Evolutionary conservation across 140 eudicot genomes (phyloP).

Genomic region (Flaveria floridana): DNA sequence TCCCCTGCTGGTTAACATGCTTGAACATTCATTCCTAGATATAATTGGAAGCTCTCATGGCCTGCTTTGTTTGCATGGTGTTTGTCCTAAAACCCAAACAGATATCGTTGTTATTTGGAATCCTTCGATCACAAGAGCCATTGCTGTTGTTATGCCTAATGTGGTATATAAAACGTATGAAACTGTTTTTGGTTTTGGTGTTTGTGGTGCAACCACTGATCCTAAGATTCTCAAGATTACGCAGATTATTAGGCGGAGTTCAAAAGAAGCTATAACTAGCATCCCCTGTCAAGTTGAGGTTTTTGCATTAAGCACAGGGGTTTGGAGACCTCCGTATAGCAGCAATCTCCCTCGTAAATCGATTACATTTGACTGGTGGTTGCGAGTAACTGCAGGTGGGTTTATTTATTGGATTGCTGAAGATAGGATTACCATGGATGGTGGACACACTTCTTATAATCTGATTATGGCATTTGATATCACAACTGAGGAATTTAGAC

Average conservation of each 20-base stretch:
- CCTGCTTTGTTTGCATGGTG: constrained; percentile 17
- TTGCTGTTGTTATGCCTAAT: constrained; percentile 3
- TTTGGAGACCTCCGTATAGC: not conserved
- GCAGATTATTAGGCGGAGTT: not conserved
- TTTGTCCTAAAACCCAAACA: not conserved
- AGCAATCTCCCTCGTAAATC: constrained; percentile 15
- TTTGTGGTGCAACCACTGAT: constrained; percentile 15
- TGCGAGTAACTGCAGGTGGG: not conserved
- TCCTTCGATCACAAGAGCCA: constrained; percentile 9
- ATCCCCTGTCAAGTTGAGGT: constrained; percentile 8
- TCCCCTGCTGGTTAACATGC: not conserved
- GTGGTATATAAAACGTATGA: not conserved
- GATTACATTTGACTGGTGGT: not conserved
- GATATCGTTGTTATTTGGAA: constrained; percentile 12
- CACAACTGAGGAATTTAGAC: not conserved
- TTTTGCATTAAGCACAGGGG: constrained; percentile 7
- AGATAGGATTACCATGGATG: not conserved
- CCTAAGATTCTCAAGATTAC: constrained; percentile 14
- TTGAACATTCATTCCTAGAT: not conserved
- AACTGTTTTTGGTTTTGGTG: constrained; percentile 5
- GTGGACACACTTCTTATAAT: not conserved
- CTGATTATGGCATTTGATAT: constrained; percentile 17
- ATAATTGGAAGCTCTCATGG: constrained; percentile 3
- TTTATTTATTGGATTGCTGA: constrained; percentile 12
- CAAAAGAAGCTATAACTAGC: not conserved